These are phyloP conservation scores for Mortierella hygrophila DNA, from an alignment of 192 early-diverging fungal genomes.

Conservation along the genomic window DNA sequence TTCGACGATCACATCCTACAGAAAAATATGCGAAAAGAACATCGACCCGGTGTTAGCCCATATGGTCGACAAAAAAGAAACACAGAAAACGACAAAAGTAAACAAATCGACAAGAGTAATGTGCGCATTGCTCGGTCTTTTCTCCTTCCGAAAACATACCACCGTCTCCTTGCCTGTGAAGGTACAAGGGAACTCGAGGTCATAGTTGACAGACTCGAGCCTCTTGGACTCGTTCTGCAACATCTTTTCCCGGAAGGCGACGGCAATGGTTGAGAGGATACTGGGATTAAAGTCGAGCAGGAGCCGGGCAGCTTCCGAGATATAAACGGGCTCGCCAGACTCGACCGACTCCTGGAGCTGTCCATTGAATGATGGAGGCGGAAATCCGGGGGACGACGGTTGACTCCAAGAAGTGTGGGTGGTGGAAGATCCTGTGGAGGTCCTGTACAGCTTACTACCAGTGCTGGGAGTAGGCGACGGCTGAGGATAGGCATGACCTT, in stretches of 20 bases:
- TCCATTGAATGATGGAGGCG: conserved; percentile 19
- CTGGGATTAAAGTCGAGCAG: conserved; percentile 46
- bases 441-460: conserved; percentile 37
- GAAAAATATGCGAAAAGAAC: conserved; percentile 10
- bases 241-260: conserved; percentile 52
- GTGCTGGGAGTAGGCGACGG: conserved; percentile 39
- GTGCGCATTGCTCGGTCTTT: not conserved
- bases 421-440: conserved; percentile 53
- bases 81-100: not conserved
- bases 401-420: conserved; percentile 52
- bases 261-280: conserved; percentile 47
- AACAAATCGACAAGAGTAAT: not conserved
- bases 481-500: conserved; percentile 40
- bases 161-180: conserved; percentile 87
- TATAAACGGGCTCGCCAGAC: not conserved
- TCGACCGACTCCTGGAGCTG: conserved; percentile 8
- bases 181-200: conserved; percentile 75
- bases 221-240: conserved; percentile 45
- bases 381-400: conserved; percentile 48
- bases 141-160: conserved; percentile 42
- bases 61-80: not conserved
- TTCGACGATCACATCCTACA: conserved; percentile 68
- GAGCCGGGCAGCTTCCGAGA: conserved; percentile 33
- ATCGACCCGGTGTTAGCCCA: not conserved
- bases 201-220: conserved; percentile 63